Evolutionary conservation across 139 green algal genomes (phyloP).

Genomic region (Edaphochlamys debaryana): DNA sequence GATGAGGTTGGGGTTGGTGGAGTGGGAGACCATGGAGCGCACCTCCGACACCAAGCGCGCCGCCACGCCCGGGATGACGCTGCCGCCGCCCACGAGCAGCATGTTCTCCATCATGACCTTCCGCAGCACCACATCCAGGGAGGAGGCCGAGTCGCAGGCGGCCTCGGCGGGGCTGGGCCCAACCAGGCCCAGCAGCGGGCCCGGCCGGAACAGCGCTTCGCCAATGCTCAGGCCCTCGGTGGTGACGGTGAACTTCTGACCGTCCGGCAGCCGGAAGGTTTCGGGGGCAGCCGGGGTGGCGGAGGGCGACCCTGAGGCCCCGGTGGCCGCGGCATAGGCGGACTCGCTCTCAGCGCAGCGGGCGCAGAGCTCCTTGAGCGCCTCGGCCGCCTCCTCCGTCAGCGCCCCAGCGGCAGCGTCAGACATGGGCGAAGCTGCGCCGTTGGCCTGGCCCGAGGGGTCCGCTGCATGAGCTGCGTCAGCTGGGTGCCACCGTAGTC

Average conservation of each 20-base stretch:
- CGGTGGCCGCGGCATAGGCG: neutral
- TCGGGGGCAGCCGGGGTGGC: neutral
- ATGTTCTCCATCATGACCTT: constrained; percentile 60
- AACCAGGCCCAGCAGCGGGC: constrained; percentile 50
- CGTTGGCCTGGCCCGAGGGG: neutral
- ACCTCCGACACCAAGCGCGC: constrained; percentile 61
- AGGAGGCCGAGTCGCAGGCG: constrained; percentile 22
- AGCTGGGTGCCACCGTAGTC: constrained; percentile 62
- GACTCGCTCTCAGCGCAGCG: neutral
- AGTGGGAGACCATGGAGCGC: constrained; percentile 36
- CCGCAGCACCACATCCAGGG: constrained; percentile 34
- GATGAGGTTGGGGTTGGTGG: constrained; percentile 41
- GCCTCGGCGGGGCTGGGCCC: constrained; percentile 47
- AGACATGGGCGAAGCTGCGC: too few species aligned
- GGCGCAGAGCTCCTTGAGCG: constrained; percentile 39
- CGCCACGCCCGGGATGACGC: constrained; percentile 9
- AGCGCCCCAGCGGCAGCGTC: too few species aligned
- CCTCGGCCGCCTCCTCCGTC: constrained; percentile 10
- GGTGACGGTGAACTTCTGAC: constrained; percentile 40
- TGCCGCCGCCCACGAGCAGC: constrained; percentile 61
- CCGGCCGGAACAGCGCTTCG: constrained; percentile 67
- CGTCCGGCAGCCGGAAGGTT: constrained; percentile 61
- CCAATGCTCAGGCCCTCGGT: constrained; percentile 38
- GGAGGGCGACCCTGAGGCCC: neutral
- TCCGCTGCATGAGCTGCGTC: constrained; percentile 9